Base-by-base conservation (phyloP, 129 eudicot genomes). In the Artemisia tridentata region DNA sequence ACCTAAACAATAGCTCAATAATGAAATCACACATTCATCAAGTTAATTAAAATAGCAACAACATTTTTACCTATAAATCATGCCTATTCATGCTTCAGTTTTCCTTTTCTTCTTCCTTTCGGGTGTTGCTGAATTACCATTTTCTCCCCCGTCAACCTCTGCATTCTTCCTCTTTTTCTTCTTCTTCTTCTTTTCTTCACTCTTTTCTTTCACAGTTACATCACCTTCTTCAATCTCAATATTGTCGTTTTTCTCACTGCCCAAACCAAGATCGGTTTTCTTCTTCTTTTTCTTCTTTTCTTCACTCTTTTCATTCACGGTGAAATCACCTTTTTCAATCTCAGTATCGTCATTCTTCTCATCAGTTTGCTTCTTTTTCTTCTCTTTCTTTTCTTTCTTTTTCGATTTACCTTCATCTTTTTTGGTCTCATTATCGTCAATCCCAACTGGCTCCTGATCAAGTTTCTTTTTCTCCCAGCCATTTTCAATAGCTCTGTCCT, bases 51-150 rank as follows among this genome's bases (percentile, higher is more conserved):
- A 25, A 78, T 27, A 63, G 41, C 65, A 70, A 78, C 77, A 71
- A 71, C 46, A 63, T 4, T 7, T 54, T 58, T 78, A 63, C 72
- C 67, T 15, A 70, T 43, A 43, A 16, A 45, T 46, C 51, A 63
- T 27, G 54, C 12, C 72, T 77, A 69, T 20, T 64, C 60, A 69
- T 53, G 52, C 68, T 78, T 78, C 25, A 4, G 17, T 63, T 78
- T 21, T 78, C 50, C 81, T 71, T 63, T 72, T 78, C 64, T 78
- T 78, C 81, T 77, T 77, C 41, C 62, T 78, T 53, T 54, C 23
- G 10, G 43, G 74, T 6, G 17, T 7, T 7, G 14, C 62, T 19
- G 67, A 63, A 71, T 63, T 55, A 15, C 72, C 67, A 71, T 1
- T 55, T 45, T 71, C 77, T 15, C 38, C 77, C 52, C 29, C 41